These are phyloP conservation scores for Sporothrix sp. DNA, from an alignment of 2,329 filamentous ascomycete species.

Conservation along the genomic window DNA sequence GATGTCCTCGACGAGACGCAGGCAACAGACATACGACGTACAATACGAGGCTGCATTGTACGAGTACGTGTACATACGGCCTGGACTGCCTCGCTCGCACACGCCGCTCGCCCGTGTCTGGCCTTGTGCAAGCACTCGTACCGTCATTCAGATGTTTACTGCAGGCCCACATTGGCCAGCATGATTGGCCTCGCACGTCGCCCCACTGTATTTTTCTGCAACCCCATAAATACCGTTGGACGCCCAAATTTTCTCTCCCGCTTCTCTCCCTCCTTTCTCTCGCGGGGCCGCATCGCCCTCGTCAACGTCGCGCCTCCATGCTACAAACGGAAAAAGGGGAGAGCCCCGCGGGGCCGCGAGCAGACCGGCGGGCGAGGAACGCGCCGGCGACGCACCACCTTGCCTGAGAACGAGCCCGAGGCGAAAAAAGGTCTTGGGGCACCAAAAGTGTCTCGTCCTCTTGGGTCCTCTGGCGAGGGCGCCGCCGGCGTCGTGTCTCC, in stretches of 20 bases:
- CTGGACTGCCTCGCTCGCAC: too few species aligned
- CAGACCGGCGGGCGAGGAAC: neutral
- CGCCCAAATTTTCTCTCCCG: neutral
- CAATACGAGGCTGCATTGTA: too few species aligned
- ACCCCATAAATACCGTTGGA: slow-evolving; percentile 8
- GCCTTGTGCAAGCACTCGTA: too few species aligned
- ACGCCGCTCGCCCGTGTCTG: too few species aligned
- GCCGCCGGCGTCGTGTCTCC: neutral
- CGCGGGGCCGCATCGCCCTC: slow-evolving; percentile 17
- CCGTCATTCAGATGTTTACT: neutral
- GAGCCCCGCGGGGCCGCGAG: too few species aligned
- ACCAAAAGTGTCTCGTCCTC: slow-evolving; percentile 12
- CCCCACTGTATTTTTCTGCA: slow-evolving; percentile 8
- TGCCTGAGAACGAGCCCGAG: neutral
- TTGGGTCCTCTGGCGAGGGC: neutral
- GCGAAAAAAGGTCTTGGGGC: slow-evolving; percentile 9
- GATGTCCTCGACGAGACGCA: too few species aligned
- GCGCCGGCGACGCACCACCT: too few species aligned
- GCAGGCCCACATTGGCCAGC: neutral
- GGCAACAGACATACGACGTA: too few species aligned
- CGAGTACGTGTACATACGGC: too few species aligned
- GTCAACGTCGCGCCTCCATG: slow-evolving; percentile 21
- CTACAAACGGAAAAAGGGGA: slow-evolving; percentile 19
- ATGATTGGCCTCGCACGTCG: neutral
- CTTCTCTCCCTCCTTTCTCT: slow-evolving; percentile 1